These are phyloP conservation scores for Crucihimalaya himalaica DNA, from an alignment of 345 rosid genomes.

Conservation along the genomic window DNA sequence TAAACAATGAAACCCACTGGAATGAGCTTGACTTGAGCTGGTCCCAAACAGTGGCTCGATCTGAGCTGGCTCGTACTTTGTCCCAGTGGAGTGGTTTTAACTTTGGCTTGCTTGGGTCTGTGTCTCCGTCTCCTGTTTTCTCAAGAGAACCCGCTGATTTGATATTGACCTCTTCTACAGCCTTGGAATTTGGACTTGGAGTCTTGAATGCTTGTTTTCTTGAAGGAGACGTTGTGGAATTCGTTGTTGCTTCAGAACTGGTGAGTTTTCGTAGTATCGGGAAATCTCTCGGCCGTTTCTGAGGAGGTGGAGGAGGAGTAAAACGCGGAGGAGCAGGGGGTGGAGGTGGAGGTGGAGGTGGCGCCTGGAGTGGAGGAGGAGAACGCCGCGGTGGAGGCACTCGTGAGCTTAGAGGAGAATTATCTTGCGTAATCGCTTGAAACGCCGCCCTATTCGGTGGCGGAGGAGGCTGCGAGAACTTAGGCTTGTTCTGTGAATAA, in stretches of 20 bases:
- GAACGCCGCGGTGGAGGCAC: conserved; percentile 48
- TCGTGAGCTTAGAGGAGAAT: conserved; percentile 42
- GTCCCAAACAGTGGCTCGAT: conserved; percentile 99
- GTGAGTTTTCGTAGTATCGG: conserved; percentile 12
- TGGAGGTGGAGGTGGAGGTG: conserved; percentile 54
- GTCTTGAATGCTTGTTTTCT: conserved; percentile 44
- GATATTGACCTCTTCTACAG: conserved; percentile 41
- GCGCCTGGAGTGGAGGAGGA: conserved; percentile 60
- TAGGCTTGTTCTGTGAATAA: conserved; percentile 54
- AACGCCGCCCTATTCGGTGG: conserved; percentile 89
- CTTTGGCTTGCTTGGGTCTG: conserved; percentile 73
- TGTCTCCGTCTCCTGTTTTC: conserved; percentile 63
- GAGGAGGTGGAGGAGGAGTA: conserved; percentile 40
- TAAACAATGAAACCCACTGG: conserved; percentile 60
- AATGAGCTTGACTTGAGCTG: conserved; percentile 94
- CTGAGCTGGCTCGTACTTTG: conserved; percentile 95
- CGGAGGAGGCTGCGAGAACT: conserved; percentile 79
- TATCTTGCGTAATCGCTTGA: conserved; percentile 51
- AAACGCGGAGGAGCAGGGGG: conserved; percentile 30
- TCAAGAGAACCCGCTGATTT: conserved; percentile 46
- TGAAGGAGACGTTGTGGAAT: conserved; percentile 40
- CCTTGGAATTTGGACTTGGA: conserved; percentile 51
- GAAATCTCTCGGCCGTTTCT: conserved; percentile 42
- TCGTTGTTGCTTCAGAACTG: conserved; percentile 40
- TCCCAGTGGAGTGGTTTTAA: conserved; percentile 97